These are phyloP conservation scores for Ogataea ganodermae DNA, from an alignment of 805 yeast species.

Conservation along the genomic window DNA sequence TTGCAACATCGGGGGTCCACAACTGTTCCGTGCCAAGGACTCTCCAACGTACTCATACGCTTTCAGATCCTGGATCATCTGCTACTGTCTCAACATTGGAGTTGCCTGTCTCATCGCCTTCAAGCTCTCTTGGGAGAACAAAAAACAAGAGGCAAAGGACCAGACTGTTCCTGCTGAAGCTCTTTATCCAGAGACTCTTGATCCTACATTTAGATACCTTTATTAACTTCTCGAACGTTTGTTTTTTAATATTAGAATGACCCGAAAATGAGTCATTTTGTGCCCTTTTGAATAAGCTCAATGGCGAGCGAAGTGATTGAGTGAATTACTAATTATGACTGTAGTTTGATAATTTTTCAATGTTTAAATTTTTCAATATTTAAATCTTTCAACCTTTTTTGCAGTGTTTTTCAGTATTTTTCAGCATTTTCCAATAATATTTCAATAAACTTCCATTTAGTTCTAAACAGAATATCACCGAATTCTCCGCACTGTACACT, in stretches of 20 bases:
- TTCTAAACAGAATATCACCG: no score
- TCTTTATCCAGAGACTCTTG: constrained; percentile 15
- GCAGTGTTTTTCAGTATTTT: no score
- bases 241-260: no score
- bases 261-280: background rate
- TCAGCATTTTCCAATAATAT: no score
- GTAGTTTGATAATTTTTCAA: no score
- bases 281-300: background rate
- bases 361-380: no score
- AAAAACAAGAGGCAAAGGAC: constrained; percentile 11
- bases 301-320: background rate
- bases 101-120: constrained; percentile 19
- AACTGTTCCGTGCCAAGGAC: constrained; percentile 56
- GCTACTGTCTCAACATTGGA: constrained; percentile 36
- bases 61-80: constrained; percentile 53
- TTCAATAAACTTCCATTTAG: no score
- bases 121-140: constrained; percentile 15
- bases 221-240: constrained; percentile 10
- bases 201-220: constrained; percentile 25
- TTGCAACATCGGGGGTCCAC: constrained; percentile 72
- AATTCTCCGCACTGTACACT: no score
- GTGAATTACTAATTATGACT: no score
- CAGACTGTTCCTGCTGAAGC: constrained; percentile 4
- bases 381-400: no score
- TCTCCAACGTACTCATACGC: constrained; percentile 62